Conservation (phyloP, 1,284 basidiomycete genomes). For the Pterulicium gracile region DNA sequence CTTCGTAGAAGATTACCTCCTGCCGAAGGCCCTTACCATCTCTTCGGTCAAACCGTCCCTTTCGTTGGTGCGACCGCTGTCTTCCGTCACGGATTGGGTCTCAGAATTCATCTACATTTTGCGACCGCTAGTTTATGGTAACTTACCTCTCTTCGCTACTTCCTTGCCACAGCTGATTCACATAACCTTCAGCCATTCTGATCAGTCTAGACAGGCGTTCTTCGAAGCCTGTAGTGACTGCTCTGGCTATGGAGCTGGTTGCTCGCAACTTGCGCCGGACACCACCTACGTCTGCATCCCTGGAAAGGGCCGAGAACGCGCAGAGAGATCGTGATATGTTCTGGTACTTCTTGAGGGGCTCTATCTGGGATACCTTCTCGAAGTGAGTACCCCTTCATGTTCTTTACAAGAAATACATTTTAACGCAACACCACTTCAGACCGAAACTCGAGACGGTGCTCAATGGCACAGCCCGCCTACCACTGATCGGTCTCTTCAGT, state of each 20-base stretch:
- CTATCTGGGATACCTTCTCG: constrained; percentile 83
- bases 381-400: constrained; percentile 30
- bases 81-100: constrained; percentile 60
- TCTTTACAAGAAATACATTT: no score
- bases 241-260: constrained; percentile 52
- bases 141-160: constrained; percentile 11
- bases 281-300: constrained; percentile 44
- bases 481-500: constrained; percentile 67
- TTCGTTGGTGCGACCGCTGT: constrained; percentile 47
- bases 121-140: constrained; percentile 68
- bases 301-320: constrained; percentile 76
- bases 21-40: constrained; percentile 68
- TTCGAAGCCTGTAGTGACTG: constrained; percentile 42
- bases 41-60: constrained; percentile 58
- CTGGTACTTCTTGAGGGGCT: constrained; percentile 83
- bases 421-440: constrained; percentile 24
- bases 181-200: constrained; percentile 22
- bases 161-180: constrained; percentile 8
- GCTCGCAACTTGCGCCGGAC: constrained; percentile 56
- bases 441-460: constrained; percentile 66
- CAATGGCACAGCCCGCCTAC: constrained; percentile 47
- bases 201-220: constrained; percentile 26
- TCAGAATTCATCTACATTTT: constrained; percentile 57
- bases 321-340: constrained; percentile 71
- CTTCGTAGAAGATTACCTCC: constrained; percentile 63